Conservation (phyloP, 148 eudicot species). For the Arctostaphylos glauca region DNA sequence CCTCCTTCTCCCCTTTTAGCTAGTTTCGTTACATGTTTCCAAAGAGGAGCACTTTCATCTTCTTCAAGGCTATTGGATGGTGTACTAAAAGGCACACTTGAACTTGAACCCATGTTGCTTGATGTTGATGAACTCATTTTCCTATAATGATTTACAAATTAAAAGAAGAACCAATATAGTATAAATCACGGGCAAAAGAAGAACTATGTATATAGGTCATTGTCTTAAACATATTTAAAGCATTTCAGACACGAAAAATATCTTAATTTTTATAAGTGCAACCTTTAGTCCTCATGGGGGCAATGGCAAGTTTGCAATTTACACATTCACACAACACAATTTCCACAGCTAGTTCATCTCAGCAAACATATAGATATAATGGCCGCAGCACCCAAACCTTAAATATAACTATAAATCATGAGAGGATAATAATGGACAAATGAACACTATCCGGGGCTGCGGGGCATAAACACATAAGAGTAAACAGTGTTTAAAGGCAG, state of each 20-base stretch:
- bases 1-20: too few species aligned
- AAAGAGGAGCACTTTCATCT: too few species aligned
- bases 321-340: not conserved
- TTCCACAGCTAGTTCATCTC: not conserved
- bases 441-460: too few species aligned
- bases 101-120: too few species aligned
- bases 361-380: not conserved
- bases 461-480: not conserved
- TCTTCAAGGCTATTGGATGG: too few species aligned
- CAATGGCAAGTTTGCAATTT: slow-evolving; percentile 2
- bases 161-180: too few species aligned
- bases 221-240: not conserved
- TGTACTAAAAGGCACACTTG: too few species aligned
- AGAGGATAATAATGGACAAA: not conserved
- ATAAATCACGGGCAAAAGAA: too few species aligned
- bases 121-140: too few species aligned
- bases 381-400: not conserved
- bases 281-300: not conserved
- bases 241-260: not conserved
- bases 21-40: too few species aligned
- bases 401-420: not conserved
- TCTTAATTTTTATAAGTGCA: not conserved
- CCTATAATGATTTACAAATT: too few species aligned
- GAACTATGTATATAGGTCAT: too few species aligned
- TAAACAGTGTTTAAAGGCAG: slow-evolving; percentile 4